These are phyloP conservation scores for Kregervanrija fluxuum DNA, from an alignment of 805 yeast species.

Conservation along the genomic window DNA sequence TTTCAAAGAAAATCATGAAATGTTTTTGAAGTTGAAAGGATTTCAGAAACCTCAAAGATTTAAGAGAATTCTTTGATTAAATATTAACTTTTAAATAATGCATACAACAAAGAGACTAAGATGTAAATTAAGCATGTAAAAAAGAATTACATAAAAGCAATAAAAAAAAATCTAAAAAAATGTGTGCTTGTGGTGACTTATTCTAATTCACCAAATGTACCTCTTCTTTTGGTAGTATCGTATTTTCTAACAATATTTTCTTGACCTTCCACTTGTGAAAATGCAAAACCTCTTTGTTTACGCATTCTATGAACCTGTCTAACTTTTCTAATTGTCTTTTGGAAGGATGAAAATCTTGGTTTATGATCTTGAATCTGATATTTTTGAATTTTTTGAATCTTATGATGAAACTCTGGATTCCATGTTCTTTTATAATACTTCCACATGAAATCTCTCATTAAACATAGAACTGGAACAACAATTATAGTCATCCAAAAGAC, in stretches of 20 bases:
- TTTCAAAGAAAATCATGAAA: too few species aligned
- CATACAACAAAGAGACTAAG: too few species aligned
- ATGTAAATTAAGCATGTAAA: not conserved
- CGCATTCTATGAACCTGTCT: constrained; percentile 98
- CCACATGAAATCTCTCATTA: constrained; percentile 87
- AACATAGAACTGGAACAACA: constrained; percentile 69
- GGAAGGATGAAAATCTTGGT: constrained; percentile 96
- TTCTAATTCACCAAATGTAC: constrained; percentile 27
- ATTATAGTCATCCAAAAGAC: constrained; percentile 79
- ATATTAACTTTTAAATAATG: too few species aligned
- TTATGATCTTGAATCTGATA: constrained; percentile 87
- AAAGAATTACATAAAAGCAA: not conserved
- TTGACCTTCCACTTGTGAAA: constrained; percentile 93
- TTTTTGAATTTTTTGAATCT: constrained; percentile 95
- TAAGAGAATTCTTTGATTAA: too few species aligned
- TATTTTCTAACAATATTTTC: constrained; percentile 87
- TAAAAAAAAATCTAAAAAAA: not conserved
- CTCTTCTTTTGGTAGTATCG: constrained; percentile 75
- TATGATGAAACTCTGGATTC: constrained; percentile 86
- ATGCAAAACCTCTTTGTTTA: constrained; percentile 97
- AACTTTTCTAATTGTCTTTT: constrained; percentile 92
- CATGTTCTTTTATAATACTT: constrained; percentile 90
- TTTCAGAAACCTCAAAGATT: too few species aligned
- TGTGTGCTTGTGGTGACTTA: constrained; percentile 1
- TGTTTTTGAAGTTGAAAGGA: too few species aligned